These are phyloP conservation scores for Taiozyma sp. DNA, from an alignment of 1,139 yeast species.

Conservation along the genomic window DNA sequence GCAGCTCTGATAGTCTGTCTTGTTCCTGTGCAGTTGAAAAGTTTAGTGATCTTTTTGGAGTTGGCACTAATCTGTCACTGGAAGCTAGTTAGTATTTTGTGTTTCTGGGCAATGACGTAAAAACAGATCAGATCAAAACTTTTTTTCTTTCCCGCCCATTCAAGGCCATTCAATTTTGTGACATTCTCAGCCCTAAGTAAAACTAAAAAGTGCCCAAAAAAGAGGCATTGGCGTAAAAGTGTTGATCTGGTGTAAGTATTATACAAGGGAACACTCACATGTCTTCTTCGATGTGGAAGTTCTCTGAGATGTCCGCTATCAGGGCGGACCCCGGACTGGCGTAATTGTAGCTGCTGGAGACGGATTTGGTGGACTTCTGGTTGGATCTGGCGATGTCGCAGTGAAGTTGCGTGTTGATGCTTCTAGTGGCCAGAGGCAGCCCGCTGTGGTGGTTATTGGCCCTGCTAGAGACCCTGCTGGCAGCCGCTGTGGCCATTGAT, in stretches of 20 bases:
- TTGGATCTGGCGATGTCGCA: conserved; percentile 26
- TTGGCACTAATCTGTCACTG: not conserved
- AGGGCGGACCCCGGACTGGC: conserved; percentile 38
- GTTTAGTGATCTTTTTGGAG: not conserved
- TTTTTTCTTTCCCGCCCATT: not conserved
- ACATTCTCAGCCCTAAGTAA: not conserved
- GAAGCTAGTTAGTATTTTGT: not conserved
- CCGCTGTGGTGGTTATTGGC: conserved; percentile 8
- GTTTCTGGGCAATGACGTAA: not conserved
- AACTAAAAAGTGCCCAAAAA: not conserved
- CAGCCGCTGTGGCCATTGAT: conserved; percentile 17
- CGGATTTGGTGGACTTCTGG: conserved; percentile 29
- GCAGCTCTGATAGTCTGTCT: not conserved
- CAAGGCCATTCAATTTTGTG: not conserved
- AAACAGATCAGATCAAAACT: not conserved
- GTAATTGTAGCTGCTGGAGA: conserved; percentile 22
- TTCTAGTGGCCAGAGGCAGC: conserved; percentile 11
- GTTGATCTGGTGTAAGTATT: not conserved
- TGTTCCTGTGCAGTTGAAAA: not conserved
- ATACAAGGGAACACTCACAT: not conserved
- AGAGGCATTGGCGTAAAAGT: not conserved
- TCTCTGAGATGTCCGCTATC: conserved; percentile 43
- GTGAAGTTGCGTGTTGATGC: conserved; percentile 28
- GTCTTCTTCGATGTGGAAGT: conserved; percentile 34
- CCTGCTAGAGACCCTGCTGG: conserved; percentile 5